Conservation (phyloP, 176 grass and related monocot genomes). For the Lolium multiflorum region DNA sequence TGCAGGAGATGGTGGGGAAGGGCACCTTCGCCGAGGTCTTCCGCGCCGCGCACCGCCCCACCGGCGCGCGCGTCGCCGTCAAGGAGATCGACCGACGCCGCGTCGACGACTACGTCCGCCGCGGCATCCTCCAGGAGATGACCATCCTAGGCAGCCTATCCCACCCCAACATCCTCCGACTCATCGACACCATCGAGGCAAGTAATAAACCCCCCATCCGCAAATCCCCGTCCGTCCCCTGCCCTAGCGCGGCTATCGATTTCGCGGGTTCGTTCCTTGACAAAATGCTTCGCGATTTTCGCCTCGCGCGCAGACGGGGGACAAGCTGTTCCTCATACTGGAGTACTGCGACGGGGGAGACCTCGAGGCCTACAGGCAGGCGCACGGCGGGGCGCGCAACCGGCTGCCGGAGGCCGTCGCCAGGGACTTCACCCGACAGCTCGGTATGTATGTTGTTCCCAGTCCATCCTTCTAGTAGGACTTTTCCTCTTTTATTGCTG, state of each 20-base stretch:
- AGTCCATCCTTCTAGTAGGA: neutral
- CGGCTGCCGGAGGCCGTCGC: constrained; percentile 56
- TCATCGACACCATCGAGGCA: constrained; percentile 65
- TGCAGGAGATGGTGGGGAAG: constrained; percentile 52
- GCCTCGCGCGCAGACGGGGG: constrained; percentile 40
- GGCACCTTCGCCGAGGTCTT: constrained; percentile 69
- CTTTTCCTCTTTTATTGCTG: neutral
- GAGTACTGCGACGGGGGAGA: constrained; percentile 80
- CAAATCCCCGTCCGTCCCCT: neutral
- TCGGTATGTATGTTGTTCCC: constrained; percentile 41
- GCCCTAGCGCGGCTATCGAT: too few relatives aligned
- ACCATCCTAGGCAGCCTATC: constrained; percentile 57
- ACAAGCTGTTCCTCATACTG: constrained; percentile 60
- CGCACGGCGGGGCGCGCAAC: constrained; percentile 34
- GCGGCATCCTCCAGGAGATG: constrained; percentile 65
- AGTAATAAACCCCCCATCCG: neutral
- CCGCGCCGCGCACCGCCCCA: constrained; percentile 50
- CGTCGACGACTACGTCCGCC: constrained; percentile 50
- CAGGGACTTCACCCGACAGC: constrained; percentile 60
- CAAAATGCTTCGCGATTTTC: constrained; percentile 4
- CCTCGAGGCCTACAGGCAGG: constrained; percentile 45
- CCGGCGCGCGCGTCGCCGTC: constrained; percentile 60
- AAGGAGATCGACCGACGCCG: constrained; percentile 69
- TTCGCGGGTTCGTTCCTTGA: too few relatives aligned
- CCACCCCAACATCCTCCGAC: constrained; percentile 74